A percentile compares a stretch with the other conserved stretches of the same genome.
These are phyloP conservation scores for Echium plantagineum DNA, from an alignment of 257 asterid genomes.

Conservation along the genomic window DNA sequence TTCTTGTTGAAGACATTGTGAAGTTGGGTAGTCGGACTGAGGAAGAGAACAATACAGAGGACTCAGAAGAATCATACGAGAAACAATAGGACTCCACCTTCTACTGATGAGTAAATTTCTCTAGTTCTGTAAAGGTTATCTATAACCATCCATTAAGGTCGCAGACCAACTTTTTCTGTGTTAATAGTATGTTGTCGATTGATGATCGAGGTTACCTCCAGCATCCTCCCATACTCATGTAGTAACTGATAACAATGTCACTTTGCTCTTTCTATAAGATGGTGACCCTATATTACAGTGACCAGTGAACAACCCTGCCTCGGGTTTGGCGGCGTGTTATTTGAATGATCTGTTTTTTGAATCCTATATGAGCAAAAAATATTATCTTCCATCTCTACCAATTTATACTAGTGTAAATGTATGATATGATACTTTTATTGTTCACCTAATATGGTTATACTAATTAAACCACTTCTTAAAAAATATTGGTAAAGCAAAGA, in stretches of 20 bases:
- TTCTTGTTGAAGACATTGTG: conserved; percentile 80
- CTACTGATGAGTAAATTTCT: neutral
- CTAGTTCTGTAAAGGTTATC: neutral
- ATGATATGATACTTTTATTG: too few species aligned
- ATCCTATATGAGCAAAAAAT: too few species aligned
- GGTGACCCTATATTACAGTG: neutral
- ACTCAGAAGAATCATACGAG: conserved; percentile 27
- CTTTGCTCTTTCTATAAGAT: too few species aligned
- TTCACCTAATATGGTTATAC: too few species aligned
- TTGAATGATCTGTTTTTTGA: too few species aligned
- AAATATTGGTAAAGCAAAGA: too few species aligned
- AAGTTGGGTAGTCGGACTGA: conserved; percentile 59
- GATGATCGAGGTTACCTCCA: too few species aligned
- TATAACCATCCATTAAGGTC: neutral
- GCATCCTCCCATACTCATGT: too few species aligned
- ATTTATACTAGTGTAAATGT: too few species aligned
- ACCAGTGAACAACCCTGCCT: neutral
- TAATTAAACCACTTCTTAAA: too few species aligned
- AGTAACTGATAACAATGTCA: too few species aligned
- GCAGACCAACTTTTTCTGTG: neutral
- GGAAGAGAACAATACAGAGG: conserved; percentile 26
- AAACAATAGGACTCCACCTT: neutral
- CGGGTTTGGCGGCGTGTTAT: neutral
- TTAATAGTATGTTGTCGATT: neutral
- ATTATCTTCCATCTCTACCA: too few species aligned